phyloP scores from a whole-genome alignment of 1,284 basidiomycete species.

The Ceratobasidium theobromae region DNA sequence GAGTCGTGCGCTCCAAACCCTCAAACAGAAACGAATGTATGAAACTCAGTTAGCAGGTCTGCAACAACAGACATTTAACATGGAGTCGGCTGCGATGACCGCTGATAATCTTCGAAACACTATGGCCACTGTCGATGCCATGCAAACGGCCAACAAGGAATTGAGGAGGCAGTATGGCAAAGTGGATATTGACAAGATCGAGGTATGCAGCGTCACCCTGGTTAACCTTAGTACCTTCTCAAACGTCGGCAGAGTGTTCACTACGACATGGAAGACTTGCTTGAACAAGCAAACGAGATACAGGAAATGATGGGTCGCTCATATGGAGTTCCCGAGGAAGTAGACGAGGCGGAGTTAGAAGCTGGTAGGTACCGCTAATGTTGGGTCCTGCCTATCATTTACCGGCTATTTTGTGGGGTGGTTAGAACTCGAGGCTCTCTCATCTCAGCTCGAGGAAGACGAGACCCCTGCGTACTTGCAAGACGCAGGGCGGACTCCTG shows the following conservation, averaged over 20 bases:
- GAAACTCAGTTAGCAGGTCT: constrained; percentile 90
- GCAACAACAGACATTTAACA: constrained; percentile 96
- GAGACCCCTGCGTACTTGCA: constrained; percentile 83
- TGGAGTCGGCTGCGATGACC: constrained; percentile 94
- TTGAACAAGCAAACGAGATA: constrained; percentile 97
- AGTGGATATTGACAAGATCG: constrained; percentile 97
- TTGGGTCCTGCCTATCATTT: not conserved
- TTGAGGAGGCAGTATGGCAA: constrained; percentile 97
- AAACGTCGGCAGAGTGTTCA: constrained; percentile 70
- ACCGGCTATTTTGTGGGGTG: too few species aligned
- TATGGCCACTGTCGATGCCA: constrained; percentile 99
- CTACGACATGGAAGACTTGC: constrained; percentile 96
- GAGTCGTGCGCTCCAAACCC: constrained; percentile 88
- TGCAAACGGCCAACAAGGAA: constrained; percentile 98
- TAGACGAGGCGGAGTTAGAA: constrained; percentile 96
- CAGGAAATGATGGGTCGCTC: constrained; percentile 92
- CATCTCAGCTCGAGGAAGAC: constrained; percentile 79
- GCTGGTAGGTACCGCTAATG: constrained; percentile 65
- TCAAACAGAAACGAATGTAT: constrained; percentile 97
- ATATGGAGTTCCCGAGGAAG: constrained; percentile 95
- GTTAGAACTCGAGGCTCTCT: constrained; percentile 87
- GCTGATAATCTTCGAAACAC: constrained; percentile 98
- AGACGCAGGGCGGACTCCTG: constrained; percentile 82
- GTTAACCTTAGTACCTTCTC: constrained; percentile 2
- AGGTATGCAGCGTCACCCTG: constrained; percentile 57